Evolutionary conservation across 768 basidiomycete species (phyloP).

Genomic region (Macrolepiota fuliginosa): DNA sequence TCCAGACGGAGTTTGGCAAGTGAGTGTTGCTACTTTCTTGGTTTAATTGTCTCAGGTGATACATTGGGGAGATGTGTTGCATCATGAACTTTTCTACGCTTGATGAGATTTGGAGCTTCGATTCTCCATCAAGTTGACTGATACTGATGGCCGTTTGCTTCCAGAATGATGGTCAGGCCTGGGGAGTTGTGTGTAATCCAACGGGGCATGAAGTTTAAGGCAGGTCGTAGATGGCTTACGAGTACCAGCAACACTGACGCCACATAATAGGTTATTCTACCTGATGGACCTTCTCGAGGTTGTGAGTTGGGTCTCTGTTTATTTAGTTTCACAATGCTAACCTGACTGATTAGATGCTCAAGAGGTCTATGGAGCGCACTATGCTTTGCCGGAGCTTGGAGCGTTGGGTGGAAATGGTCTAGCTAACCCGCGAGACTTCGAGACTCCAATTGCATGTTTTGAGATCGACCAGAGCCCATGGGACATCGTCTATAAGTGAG

Average conservation of each 20-base stretch:
- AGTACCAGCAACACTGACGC: background rate
- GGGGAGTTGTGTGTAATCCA: constrained; percentile 67
- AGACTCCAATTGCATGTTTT: constrained; percentile 61
- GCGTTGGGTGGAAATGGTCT: constrained; percentile 65
- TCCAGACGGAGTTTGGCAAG: constrained; percentile 71
- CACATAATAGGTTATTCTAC: constrained; percentile 38
- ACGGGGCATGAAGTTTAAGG: constrained; percentile 68
- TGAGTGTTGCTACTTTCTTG: constrained; percentile 25
- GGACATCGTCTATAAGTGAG: constrained; percentile 53
- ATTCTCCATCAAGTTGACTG: background rate
- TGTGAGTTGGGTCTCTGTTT: constrained; percentile 35
- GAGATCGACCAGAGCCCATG: constrained; percentile 62
- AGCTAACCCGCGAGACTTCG: constrained; percentile 66
- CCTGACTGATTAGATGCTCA: constrained; percentile 44
- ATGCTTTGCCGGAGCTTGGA: constrained; percentile 61
- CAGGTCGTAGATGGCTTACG: constrained; percentile 15
- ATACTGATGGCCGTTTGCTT: constrained; percentile 3
- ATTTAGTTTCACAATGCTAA: background rate
- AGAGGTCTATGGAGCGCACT: constrained; percentile 65
- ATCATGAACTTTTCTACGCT: background rate
- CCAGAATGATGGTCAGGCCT: constrained; percentile 57
- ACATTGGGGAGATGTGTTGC: too few relatives aligned
- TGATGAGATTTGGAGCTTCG: background rate
- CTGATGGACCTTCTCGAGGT: constrained; percentile 60
- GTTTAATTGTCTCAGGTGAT: background rate